Evolutionary conservation across 1,284 basidiomycete species (phyloP), one percentile per base, ranked within the genome.

Genomic region (Microbotryomycetes sp.): DNA sequence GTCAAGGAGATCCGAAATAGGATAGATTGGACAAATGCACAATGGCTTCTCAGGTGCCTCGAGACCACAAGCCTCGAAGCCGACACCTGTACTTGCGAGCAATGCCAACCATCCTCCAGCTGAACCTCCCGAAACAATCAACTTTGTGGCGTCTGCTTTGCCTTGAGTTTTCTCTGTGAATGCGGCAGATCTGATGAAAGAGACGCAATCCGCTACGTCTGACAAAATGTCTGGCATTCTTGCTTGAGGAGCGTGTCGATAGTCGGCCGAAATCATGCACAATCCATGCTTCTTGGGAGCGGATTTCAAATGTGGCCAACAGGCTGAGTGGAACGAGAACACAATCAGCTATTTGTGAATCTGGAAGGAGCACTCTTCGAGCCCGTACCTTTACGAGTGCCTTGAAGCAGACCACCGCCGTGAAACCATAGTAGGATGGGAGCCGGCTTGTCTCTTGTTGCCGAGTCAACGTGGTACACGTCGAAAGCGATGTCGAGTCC

Each of bases 81-180:
- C 70, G 25, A 71, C 45, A 2, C 60, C 60, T 5, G 64, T 56
- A 19, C 64, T 69, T 4, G 53, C 56, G 3, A 73, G 51, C 7
- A 72, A 49, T 16, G 69, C 69, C 3, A 71, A 60, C 68, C 67
- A 73, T 4, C 71, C 72, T 7, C 72, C 72, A 1, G 71, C 72
- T 15, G 60, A 63, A 6, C 59, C 61, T 0, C 72, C 72, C 15
- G 57, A 56, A 12, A 71, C 48, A 51, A 70, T 61, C 25, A 71
- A 54, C 52, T 62, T 62, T 4, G 49, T 53, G 7, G 28, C n/a
- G 60, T 72, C 70, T 32, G 64, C 51, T 15, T 57, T 23, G 7
- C 49, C 42, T 3, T 52, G 25, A 1, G 67, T 71, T 4, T 54
- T 56, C 25, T 52, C 50, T 12, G 25, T 47, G 53, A 69, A 72